A percentile compares a stretch with the other conserved stretches of the same genome.
These are phyloP conservation scores for Fusarium sp. DNA, from an alignment of 2,329 filamentous ascomycete genomes.

Conservation along the genomic window DNA sequence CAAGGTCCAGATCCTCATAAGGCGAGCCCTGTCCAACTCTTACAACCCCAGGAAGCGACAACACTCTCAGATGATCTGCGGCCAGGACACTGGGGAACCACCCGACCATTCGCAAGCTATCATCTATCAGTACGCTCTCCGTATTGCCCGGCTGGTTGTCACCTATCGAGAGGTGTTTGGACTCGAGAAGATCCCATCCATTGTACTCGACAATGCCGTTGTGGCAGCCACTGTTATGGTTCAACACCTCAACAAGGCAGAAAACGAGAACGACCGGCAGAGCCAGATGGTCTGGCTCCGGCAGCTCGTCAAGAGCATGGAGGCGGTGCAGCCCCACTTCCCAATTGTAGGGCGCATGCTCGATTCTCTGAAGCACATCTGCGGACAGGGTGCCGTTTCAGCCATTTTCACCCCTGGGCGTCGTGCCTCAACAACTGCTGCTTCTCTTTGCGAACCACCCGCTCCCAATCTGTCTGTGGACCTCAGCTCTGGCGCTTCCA, in stretches of 20 bases:
- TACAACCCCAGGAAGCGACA: background rate
- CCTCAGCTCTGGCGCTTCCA: too few species aligned
- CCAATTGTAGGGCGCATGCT: constrained; percentile 27
- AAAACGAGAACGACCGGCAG: background rate
- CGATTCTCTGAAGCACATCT: constrained; percentile 14
- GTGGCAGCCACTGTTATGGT: constrained; percentile 25
- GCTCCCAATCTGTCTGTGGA: too few species aligned
- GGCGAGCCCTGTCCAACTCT: background rate
- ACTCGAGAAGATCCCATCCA: constrained; percentile 31
- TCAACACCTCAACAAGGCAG: constrained; percentile 2
- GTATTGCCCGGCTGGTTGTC: constrained; percentile 21
- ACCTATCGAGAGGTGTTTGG: constrained; percentile 31
- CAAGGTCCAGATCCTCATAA: constrained; percentile 29
- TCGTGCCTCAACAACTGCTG: background rate
- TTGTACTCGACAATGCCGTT: constrained; percentile 32
- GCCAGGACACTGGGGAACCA: background rate
- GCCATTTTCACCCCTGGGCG: background rate
- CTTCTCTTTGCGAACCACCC: background rate
- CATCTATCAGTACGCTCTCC: constrained; percentile 21
- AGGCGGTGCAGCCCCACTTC: constrained; percentile 25
- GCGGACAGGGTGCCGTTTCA: background rate
- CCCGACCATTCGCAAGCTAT: background rate
- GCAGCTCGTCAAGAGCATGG: constrained; percentile 23
- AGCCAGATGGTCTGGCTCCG: constrained; percentile 19
- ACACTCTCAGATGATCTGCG: background rate